Conservation (phyloP, 306 rosid species). For the Prunus davidiana region DNA sequence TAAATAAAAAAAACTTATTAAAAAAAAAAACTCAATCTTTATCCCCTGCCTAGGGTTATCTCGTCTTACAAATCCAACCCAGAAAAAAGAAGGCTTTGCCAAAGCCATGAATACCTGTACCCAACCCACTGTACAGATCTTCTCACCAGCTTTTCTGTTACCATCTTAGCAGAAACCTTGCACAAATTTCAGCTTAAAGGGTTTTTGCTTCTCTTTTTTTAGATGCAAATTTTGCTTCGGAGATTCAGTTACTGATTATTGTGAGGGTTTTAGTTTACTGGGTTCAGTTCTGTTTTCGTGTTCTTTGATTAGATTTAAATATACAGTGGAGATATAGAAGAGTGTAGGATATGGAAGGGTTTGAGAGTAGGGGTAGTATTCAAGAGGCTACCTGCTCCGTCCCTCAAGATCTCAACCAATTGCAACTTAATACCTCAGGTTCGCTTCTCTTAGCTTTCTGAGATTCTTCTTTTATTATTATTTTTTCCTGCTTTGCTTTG, state of each 20-base stretch:
- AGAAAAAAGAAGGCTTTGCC: neutral
- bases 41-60: slow-evolving; percentile 62
- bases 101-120: slow-evolving; percentile 23
- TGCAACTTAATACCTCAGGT: slow-evolving; percentile 67
- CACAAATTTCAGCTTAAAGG: slow-evolving; percentile 23
- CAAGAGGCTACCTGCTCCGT: slow-evolving; percentile 44
- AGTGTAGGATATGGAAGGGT: slow-evolving; percentile 60
- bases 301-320: slow-evolving; percentile 10
- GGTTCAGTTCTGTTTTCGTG: slow-evolving; percentile 18
- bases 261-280: slow-evolving; percentile 22
- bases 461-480: neutral
- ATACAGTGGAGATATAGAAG: slow-evolving; percentile 1
- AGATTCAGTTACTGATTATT: slow-evolving; percentile 11
- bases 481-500: neutral
- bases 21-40: slow-evolving; percentile 34
- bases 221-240: slow-evolving; percentile 15
- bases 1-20: neutral
- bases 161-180: slow-evolving; percentile 33
- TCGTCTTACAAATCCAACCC: slow-evolving; percentile 39
- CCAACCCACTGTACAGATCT: slow-evolving; percentile 43
- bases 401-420: slow-evolving; percentile 53
- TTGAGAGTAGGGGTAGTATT: slow-evolving; percentile 60
- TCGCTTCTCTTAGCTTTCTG: slow-evolving; percentile 16
- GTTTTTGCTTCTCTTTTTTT: slow-evolving; percentile 17
- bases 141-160: slow-evolving; percentile 21